phyloP scores from a whole-genome alignment of 371 early-diverging fungal genomes.

The Mucor ambiguus region DNA sequence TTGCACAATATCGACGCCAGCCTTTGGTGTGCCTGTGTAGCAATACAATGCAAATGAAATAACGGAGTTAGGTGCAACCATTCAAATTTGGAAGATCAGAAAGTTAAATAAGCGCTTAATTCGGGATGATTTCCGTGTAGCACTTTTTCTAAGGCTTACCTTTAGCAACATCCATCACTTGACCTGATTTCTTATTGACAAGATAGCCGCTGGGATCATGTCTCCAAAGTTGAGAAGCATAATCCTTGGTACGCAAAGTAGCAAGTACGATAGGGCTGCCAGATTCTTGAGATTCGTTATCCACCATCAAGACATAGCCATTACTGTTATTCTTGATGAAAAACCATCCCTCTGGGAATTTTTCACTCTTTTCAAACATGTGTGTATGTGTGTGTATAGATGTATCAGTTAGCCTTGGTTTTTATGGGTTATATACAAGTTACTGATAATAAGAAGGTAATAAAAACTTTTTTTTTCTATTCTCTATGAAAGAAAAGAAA shows the following conservation, averaged over 20 bases:
- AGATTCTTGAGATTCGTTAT: slow-evolving; percentile 30
- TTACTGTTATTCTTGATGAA: slow-evolving; percentile 63
- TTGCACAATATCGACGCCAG: slow-evolving; percentile 55
- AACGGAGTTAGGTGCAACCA: slow-evolving; percentile 11
- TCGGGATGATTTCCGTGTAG: slow-evolving; percentile 21
- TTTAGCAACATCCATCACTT: slow-evolving; percentile 59
- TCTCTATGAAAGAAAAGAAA: background rate
- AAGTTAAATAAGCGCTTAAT: slow-evolving; percentile 6
- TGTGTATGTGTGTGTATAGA: background rate
- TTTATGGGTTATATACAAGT: background rate
- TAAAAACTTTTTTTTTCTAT: background rate
- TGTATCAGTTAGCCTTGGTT: background rate
- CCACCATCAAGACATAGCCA: slow-evolving; percentile 53
- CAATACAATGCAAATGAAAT: slow-evolving; percentile 13
- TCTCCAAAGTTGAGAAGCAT: slow-evolving; percentile 57
- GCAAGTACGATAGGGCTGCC: slow-evolving; percentile 44
- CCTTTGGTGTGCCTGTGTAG: slow-evolving; percentile 42
- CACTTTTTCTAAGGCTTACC: slow-evolving; percentile 32
- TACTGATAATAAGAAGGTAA: background rate
- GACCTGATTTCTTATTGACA: slow-evolving; percentile 59
- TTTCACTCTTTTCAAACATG: slow-evolving; percentile 33
- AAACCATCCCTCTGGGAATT: slow-evolving; percentile 60
- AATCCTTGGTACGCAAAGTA: slow-evolving; percentile 40
- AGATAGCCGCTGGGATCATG: slow-evolving; percentile 52
- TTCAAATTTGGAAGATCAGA: slow-evolving; percentile 2